Conservation (phyloP, 257 asterid species). For the Gentiana macrophylla region DNA sequence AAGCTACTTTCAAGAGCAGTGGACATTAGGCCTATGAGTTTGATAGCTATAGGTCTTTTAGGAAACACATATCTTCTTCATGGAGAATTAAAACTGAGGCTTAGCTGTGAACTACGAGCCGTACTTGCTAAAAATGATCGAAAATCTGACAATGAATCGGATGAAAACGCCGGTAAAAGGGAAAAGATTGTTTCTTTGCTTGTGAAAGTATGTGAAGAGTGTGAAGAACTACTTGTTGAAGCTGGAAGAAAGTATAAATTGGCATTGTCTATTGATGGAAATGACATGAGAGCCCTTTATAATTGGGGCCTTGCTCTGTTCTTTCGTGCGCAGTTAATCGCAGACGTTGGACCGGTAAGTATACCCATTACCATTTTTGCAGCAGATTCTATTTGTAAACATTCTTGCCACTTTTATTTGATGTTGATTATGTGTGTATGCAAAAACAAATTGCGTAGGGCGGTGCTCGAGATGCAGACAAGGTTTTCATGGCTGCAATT, state of each 20-base stretch:
- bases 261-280: slow-evolving; percentile 82
- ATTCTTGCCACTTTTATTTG: slow-evolving; percentile 1
- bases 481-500: slow-evolving; percentile 84
- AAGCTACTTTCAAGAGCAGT: slow-evolving; percentile 57
- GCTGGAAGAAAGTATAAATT: slow-evolving; percentile 76
- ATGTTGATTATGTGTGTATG: slow-evolving; percentile 5
- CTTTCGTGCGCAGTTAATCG: slow-evolving; percentile 81
- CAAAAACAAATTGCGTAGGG: slow-evolving; percentile 30
- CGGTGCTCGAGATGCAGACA: slow-evolving; percentile 80
- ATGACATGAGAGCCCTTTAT: slow-evolving; percentile 75
- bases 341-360: slow-evolving; percentile 90
- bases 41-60: slow-evolving; percentile 75
- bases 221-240: slow-evolving; percentile 71
- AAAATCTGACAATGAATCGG: slow-evolving; percentile 20
- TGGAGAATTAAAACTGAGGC: slow-evolving; percentile 70
- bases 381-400: neutral
- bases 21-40: slow-evolving; percentile 79
- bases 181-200: slow-evolving; percentile 44
- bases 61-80: slow-evolving; percentile 90
- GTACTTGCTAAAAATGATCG: slow-evolving; percentile 33
- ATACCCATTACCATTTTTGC: slow-evolving; percentile 2
- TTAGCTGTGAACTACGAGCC: slow-evolving; percentile 59
- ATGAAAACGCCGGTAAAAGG: slow-evolving; percentile 24
- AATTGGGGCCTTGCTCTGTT: slow-evolving; percentile 93
- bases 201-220: slow-evolving; percentile 64